These are phyloP conservation scores for Xylaria sp. DNA, from an alignment of 2,329 filamentous ascomycete species.

Conservation along the genomic window DNA sequence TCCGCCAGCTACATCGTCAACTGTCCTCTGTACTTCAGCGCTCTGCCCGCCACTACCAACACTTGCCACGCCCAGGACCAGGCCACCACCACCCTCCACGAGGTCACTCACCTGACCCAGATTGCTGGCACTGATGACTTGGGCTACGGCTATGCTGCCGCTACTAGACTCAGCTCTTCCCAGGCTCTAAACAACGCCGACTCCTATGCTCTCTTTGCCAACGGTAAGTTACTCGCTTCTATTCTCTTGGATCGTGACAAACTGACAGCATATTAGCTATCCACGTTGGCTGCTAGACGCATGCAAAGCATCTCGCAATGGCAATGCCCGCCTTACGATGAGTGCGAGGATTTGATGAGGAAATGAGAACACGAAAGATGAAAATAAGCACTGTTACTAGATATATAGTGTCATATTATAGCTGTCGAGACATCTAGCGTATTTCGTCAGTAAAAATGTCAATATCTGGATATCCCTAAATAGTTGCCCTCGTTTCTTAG, in stretches of 20 bases:
- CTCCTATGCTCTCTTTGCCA: slow-evolving; percentile 56
- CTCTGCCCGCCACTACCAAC: slow-evolving; percentile 53
- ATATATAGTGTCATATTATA: slow-evolving; percentile 14
- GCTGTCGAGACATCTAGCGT: neutral
- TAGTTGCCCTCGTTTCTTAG: neutral
- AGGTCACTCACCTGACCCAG: slow-evolving; percentile 66
- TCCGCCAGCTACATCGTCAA: slow-evolving; percentile 62
- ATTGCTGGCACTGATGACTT: slow-evolving; percentile 64
- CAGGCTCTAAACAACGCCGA: slow-evolving; percentile 69
- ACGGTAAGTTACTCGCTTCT: slow-evolving; percentile 41
- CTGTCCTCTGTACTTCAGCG: slow-evolving; percentile 64
- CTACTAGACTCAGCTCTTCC: slow-evolving; percentile 51
- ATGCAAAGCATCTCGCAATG: neutral
- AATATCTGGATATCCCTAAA: slow-evolving; percentile 1
- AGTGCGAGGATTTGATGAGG: neutral
- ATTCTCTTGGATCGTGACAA: neutral
- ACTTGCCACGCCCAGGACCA: slow-evolving; percentile 69
- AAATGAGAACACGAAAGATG: neutral
- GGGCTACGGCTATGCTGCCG: slow-evolving; percentile 60
- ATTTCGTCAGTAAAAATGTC: neutral
- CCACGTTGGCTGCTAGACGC: slow-evolving; percentile 47
- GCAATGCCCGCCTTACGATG: neutral
- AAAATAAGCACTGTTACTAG: neutral
- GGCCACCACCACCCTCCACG: slow-evolving; percentile 68
- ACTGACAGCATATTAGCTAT: slow-evolving; percentile 38